These are phyloP conservation scores for Chaetoceros muelleri DNA, from an alignment of 108 stramenopile species.

Conservation along the genomic window DNA sequence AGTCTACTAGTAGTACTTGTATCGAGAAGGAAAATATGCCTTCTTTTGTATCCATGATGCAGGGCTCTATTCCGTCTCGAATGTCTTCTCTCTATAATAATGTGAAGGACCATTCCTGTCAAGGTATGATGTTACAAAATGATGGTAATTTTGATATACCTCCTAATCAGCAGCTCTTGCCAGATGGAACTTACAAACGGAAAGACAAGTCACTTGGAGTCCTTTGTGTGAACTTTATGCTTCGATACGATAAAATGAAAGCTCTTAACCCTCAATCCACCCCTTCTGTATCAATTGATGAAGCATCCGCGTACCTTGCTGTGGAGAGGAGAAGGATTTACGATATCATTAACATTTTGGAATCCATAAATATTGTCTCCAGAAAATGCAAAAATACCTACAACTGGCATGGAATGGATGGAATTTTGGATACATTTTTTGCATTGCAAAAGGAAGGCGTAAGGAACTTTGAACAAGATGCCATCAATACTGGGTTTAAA, in stretches of 20 bases:
- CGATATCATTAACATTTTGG: conserved; percentile 93
- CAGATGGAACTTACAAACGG: conserved; percentile 24
- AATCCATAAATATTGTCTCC: conserved; percentile 60
- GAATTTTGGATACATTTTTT: conserved; percentile 46
- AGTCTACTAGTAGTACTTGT: no score
- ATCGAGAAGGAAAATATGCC: no score
- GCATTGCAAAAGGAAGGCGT: conserved; percentile 51
- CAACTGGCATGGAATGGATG: conserved; percentile 65
- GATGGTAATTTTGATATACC: no score
- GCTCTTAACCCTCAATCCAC: background rate
- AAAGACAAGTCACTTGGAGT: conserved; percentile 77
- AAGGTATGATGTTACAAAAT: no score
- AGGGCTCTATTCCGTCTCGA: no score
- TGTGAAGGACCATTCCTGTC: no score
- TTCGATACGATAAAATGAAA: background rate
- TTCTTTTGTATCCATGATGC: no score
- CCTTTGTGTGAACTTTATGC: conserved; percentile 61
- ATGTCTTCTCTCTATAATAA: no score
- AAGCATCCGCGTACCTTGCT: conserved; percentile 62
- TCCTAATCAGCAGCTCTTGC: conserved; percentile 1
- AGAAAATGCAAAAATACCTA: conserved; percentile 87
- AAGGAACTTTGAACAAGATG: conserved; percentile 15
- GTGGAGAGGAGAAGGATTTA: conserved; percentile 90
- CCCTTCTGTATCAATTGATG: conserved; percentile 15
- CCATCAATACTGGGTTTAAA: conserved; percentile 1